phyloP scores from a whole-genome alignment of 2,329 filamentous ascomycete genomes.

The Alternaria sp. region DNA sequence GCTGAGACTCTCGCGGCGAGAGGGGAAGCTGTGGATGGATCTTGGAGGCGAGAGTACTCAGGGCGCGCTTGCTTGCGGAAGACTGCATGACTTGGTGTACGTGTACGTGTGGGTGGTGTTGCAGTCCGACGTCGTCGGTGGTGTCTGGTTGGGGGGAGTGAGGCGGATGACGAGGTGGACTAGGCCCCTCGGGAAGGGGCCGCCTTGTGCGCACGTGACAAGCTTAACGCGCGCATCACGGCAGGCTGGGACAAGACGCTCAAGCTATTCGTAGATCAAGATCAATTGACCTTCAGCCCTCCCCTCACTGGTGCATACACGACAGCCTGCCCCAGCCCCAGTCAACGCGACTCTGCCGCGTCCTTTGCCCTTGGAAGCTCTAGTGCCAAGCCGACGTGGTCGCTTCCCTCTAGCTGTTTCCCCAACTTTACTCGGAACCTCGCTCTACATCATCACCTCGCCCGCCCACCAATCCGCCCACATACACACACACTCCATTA shows the following conservation, averaged over 20 bases:
- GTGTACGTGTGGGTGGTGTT: not conserved
- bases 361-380: conserved; percentile 30
- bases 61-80: conserved; percentile 52
- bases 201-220: conserved; percentile 21
- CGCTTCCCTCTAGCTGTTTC: conserved; percentile 44
- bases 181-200: conserved; percentile 15
- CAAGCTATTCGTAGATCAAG: conserved; percentile 15
- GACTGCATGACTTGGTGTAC: conserved; percentile 58
- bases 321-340: conserved; percentile 21
- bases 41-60: conserved; percentile 59
- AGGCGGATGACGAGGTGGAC: conserved; percentile 23
- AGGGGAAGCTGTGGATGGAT: conserved; percentile 64
- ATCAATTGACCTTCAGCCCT: conserved; percentile 20
- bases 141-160: conserved; percentile 3
- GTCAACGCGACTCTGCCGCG: conserved; percentile 33
- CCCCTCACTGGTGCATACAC: conserved; percentile 23
- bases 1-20: conserved; percentile 65
- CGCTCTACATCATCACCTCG: conserved; percentile 46
- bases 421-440: conserved; percentile 36
- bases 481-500: conserved; percentile 28
- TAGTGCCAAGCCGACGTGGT: conserved; percentile 41
- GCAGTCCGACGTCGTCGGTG: conserved; percentile 8
- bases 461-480: conserved; percentile 38
- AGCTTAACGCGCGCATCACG: conserved; percentile 21
- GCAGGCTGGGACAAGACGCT: conserved; percentile 17